Base-by-base conservation (phyloP, 441 rosid species). In the Jatropha multifida region DNA sequence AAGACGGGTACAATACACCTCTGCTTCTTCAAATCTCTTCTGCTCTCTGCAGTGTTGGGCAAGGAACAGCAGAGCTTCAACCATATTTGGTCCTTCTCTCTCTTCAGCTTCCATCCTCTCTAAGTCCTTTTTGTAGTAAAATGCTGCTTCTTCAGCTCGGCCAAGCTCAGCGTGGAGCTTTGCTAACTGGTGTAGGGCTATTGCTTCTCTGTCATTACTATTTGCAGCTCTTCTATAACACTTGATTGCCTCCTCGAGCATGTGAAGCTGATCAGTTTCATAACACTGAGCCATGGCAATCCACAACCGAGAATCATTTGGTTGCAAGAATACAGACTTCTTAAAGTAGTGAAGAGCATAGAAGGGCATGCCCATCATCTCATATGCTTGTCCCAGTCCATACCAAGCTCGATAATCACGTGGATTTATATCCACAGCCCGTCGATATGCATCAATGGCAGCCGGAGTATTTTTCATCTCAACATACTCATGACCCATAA, bases 391-490 rank as follows among this genome's bases (percentile, higher is more conserved):
- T 74, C 97, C 98, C 72, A 94, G 84, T 37, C 98, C 98, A 82
- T 94, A 92, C 98, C 97, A 94, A 51, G 98, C 98, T 78, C 97
- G 87, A 79, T 91, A 91, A 72, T 94, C 99, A 82, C 88, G 72
- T 8, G 98, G 88, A 83, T 87, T 86, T 77, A 94, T 88, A 75
- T 93, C 99, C 71, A 94, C 98, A 76, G 98, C 98, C 64, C 94
- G 77, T 83, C 97, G 85, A 72, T 94, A 94, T 38, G 98, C 99
- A 86, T 94, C 99, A 71, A 94, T 78, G 7, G 99, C 99, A 58
- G 98, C 96, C 65, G 99, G 90, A 3, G 91, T 90, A 83, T 91
- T 93, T 79, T 94, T 93, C 99, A 94, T 94, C 81, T 94, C 98
- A 4, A 93, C 94, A 78, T 91, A 94, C 76, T 93, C 99, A 46